Percentiles rank a stretch among this genome's conserved stretches.
phyloP scores from a whole-genome alignment of 2,329 filamentous ascomycete genomes.

The Paraphaeosphaeria minitans region DNA sequence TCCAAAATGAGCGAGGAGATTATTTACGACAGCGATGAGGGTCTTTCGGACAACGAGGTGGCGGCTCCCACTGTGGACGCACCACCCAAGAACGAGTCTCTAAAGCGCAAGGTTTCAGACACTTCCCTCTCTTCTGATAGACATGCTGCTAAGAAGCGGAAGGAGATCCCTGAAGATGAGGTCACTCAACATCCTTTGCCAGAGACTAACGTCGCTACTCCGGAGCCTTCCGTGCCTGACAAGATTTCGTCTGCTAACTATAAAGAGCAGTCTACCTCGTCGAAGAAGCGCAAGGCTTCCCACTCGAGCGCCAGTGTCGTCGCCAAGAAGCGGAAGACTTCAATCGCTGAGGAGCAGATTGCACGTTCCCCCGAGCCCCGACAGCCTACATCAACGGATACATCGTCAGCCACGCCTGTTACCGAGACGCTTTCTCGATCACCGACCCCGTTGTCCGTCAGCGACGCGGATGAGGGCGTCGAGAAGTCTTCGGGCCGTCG shows the following conservation, averaged over 20 bases:
- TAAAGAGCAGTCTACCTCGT: not conserved
- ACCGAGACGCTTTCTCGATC: no score
- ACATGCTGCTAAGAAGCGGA: not conserved
- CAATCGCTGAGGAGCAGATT: not conserved
- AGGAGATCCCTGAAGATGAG: not conserved
- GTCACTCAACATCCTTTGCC: not conserved
- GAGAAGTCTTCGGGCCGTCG: not conserved
- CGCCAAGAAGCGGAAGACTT: constrained; percentile 1
- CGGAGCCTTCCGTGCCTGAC: not conserved
- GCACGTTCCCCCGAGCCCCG: no score
- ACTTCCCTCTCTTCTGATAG: no score
- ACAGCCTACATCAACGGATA: no score
- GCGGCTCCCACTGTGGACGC: not conserved
- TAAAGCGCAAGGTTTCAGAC: constrained; percentile 2
- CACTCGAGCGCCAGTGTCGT: no score
- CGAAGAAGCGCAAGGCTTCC: not conserved
- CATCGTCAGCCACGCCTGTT: no score
- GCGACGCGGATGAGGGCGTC: no score
- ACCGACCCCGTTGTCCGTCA: no score
- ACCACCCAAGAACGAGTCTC: not conserved
- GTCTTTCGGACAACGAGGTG: not conserved
- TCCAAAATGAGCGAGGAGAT: not conserved
- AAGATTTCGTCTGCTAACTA: not conserved
- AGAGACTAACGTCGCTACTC: not conserved
- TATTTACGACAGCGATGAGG: not conserved